Evolutionary conservation across 306 rosid genomes (phyloP).

Genomic region (Cucumis melo): DNA sequence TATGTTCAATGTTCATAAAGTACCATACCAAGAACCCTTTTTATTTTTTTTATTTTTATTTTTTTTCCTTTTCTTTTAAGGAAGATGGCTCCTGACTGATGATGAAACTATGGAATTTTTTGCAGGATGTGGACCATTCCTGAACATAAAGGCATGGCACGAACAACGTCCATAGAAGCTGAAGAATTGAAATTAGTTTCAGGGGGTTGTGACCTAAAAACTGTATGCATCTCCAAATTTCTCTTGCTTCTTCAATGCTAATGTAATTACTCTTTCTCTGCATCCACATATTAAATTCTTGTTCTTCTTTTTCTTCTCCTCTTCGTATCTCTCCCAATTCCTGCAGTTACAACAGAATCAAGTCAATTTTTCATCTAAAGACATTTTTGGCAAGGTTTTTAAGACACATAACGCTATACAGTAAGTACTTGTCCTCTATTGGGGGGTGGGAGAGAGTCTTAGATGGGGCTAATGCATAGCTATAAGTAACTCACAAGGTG

Average conservation of each 20-base stretch:
- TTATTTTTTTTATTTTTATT: too few relatives aligned
- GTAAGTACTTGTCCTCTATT: slow-evolving; percentile 21
- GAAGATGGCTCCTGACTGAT: neutral
- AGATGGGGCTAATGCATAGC: neutral
- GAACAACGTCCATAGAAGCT: slow-evolving; percentile 47
- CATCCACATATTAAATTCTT: neutral
- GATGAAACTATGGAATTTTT: neutral
- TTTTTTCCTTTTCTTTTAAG: neutral
- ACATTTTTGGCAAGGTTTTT: slow-evolving; percentile 43
- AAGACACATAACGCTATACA: slow-evolving; percentile 61
- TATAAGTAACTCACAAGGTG: neutral
- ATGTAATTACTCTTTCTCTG: neutral
- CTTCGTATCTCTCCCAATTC: neutral
- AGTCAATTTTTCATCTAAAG: slow-evolving; percentile 29
- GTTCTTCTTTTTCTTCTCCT: neutral
- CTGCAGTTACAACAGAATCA: slow-evolving; percentile 23
- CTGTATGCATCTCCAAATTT: slow-evolving; percentile 32
- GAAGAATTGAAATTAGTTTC: slow-evolving; percentile 44
- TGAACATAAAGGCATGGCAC: slow-evolving; percentile 43
- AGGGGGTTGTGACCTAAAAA: slow-evolving; percentile 66
- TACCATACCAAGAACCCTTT: neutral
- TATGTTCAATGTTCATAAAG: neutral
- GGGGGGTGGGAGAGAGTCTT: neutral
- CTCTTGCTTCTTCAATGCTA: neutral
- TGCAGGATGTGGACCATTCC: slow-evolving; percentile 81